phyloP scores from a whole-genome alignment of 2,329 filamentous ascomycete genomes.

The Neofusicoccum kwambonambiense region DNA sequence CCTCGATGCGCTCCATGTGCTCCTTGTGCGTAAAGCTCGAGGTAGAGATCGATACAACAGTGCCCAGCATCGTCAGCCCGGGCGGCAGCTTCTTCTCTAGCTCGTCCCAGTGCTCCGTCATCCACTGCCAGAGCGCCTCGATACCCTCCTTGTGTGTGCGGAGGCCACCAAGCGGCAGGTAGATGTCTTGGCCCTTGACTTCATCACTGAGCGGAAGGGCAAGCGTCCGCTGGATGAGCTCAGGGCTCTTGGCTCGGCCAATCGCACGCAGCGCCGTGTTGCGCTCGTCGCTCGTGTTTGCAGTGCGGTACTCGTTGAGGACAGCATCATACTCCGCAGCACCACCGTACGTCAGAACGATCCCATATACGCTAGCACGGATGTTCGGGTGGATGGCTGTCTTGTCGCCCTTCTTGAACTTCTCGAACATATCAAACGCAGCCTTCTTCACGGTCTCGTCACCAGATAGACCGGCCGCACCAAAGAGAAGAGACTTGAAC shows the following conservation, averaged over 20 bases:
- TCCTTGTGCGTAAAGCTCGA: conserved; percentile 74
- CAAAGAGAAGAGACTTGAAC: conserved; percentile 91
- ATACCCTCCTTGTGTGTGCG: conserved; percentile 76
- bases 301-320: conserved; percentile 71
- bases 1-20: conserved; percentile 72
- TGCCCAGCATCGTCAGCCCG: conserved; percentile 80
- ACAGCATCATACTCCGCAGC: conserved; percentile 82
- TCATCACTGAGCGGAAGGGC: conserved; percentile 72
- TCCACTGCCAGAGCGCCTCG: conserved; percentile 76
- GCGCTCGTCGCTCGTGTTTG: conserved; percentile 79
- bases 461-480: conserved; percentile 74
- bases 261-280: conserved; percentile 85
- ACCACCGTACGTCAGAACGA: conserved; percentile 80
- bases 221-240: conserved; percentile 79
- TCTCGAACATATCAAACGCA: conserved; percentile 85
- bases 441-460: conserved; percentile 76
- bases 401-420: conserved; percentile 76
- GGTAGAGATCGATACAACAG: conserved; percentile 78
- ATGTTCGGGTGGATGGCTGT: conserved; percentile 89
- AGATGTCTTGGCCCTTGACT: conserved; percentile 92
- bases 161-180: conserved; percentile 79
- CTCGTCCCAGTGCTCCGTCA: conserved; percentile 85
- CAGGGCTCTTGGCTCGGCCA: conserved; percentile 73
- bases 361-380: conserved; percentile 79
- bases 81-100: conserved; percentile 80